These are phyloP conservation scores for Mortierella claussenii DNA, from an alignment of 192 early-diverging fungal species.

Conservation along the genomic window DNA sequence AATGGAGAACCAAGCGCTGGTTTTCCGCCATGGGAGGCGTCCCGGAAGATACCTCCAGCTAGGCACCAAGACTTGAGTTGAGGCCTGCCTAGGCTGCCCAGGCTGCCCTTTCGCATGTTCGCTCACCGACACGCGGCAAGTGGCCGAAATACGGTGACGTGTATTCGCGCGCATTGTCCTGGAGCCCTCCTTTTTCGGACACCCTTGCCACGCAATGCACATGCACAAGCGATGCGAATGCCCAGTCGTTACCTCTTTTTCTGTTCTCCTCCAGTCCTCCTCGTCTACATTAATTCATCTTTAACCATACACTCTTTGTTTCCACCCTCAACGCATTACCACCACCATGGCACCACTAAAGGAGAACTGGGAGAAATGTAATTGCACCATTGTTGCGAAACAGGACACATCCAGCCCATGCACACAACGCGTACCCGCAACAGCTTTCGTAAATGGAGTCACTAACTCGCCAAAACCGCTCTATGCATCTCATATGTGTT, in stretches of 20 bases:
- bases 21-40: too few species aligned
- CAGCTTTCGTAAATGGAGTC: neutral
- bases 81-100: too few species aligned
- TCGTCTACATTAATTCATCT: neutral
- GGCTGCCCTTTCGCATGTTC: too few species aligned
- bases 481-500: neutral
- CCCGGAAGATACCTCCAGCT: too few species aligned
- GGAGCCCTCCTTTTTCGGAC: neutral
- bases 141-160: too few species aligned
- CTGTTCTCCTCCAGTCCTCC: neutral
- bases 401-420: too few species aligned
- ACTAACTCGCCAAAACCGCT: neutral
- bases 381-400: constrained; percentile 12
- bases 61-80: too few species aligned
- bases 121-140: too few species aligned
- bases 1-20: too few species aligned
- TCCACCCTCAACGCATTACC: too few species aligned
- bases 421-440: too few species aligned
- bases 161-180: too few species aligned
- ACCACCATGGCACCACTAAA: constrained; percentile 86
- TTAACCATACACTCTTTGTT: neutral
- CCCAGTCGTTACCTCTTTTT: neutral
- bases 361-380: constrained; percentile 98
- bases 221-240: neutral
- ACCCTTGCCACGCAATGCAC: neutral